Evolutionary conservation across 371 early-diverging fungal genomes (phyloP), one percentile per base, ranked within the genome.

Genomic region (Syncephalastrum contaminatum): DNA sequence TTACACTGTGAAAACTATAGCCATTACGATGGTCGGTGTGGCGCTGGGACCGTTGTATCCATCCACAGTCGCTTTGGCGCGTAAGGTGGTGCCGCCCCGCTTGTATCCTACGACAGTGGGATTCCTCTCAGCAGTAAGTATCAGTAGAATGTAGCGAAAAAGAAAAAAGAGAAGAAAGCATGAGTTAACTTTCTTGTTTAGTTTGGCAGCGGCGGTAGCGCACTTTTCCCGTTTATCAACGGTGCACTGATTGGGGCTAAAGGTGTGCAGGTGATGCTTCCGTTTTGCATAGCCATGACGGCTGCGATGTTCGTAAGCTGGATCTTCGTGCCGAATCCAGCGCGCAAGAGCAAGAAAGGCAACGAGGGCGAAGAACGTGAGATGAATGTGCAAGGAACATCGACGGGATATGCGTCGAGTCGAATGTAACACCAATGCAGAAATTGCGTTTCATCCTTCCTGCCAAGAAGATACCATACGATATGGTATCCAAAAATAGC

Each of bases 31-130:
- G 10, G 41, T 58, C 16, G 68, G 64, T 8, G 46, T 62, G 13
- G 56, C 63, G 14, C 42, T 63, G 10, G 63, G 64, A 3, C 68
- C 68, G 15, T 5, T 67, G 15, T 67, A 63, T 41, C 68, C 68
- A 13, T 56, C 64, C 7, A 63, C 64, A 14, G 51, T 67, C 10
- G 39, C 63, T 18, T 42, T 67, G 53, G 56, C 60, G 6, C 56
- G 46, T 15, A 54, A 67, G 25, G 50, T 57, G 3, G 51, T 63
- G 0, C 57, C 67, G 6, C 16, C 51, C 10, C 53, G 51, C 8
- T 50, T 67, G 25, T 58, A 56, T 50, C 57, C 63, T 4, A 58
- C 56, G 3, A 51, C 60, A 7, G 45, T 63, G 5, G 67, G 67
- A 5, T 67, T 63, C 36, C 18, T 63, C 10, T 45, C 56, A 14